Evolutionary conservation across 2,329 filamentous ascomycete genomes (phyloP), one percentile per base, ranked within the genome.

Genomic region (Kalaharituber pfeilii): DNA sequence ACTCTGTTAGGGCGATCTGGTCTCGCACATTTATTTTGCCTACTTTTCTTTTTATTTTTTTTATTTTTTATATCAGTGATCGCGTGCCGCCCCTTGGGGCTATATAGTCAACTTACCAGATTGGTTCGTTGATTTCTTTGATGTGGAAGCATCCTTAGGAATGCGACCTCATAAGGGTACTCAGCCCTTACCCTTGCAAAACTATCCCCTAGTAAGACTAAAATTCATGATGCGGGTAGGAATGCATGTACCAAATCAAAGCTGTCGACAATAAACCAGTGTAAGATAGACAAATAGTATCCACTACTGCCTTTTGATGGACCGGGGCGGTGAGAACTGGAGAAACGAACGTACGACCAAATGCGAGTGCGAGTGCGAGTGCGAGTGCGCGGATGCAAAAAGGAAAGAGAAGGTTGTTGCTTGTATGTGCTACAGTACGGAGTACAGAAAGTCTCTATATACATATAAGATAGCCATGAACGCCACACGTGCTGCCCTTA

Each of bases 31-130:
- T 39, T 60, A 64, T 51, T 68, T 65, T 11, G 20, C 20, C 20
- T 13, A 13, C 33, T 15, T 39, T 39, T 13, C 13, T 13, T 39
- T 18, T 39, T 18, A 13, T 25, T 29, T 57, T 36, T 30, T 24
- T n/a, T 5, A 24, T 54, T 50, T 67, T 67, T 1, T 58, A 68
- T 5, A 57, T 64, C 5, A 52, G 52, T 2, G 62, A 69, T 24
- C 67, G 67, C 0, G 67, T 68, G 9, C 66, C 67, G 3, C 65
- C 62, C 44, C 58, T 68, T 7, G 64, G 66, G 0, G 67, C 67
- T 1, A 44, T 63, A 5, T 47, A 25, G 42, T 47, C 18, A 47
- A 47, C 25, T 47, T 47, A 47, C 42, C 42, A 22, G 42, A 25
- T 22, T 47, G 42, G 42, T 4, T 47, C 22, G 24, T 47, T 15